Base-by-base conservation (phyloP, 1,139 yeast genomes). In the Pneumocystis carinii region DNA sequence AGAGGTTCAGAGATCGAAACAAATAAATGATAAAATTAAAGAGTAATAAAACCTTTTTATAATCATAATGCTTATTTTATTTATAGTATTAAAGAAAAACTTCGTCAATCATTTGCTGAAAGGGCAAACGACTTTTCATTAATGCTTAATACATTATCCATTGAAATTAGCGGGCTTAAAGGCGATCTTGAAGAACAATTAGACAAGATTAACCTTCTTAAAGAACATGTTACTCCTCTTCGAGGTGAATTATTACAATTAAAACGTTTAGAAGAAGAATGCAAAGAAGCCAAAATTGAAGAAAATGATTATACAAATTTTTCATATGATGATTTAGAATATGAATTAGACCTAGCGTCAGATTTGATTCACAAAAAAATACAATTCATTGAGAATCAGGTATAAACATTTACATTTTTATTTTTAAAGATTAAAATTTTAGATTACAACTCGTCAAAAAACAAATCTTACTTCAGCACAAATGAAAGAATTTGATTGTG, bases 41-140 rank as follows among this genome's bases (percentile, higher is more conserved):
- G 70, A 70, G 67, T 65, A 60, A 35, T 58, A 55, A 4, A 24
- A 5, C 38, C 15, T 62, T 62, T 63, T 62, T 61, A 35, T 19
- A 71, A 37, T 59, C 15, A 19, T 19, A 48, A 24, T 8, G 24
- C 12, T 48, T 37, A 39, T 12, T 8, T 32, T 37, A 12, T 55
- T 29, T 3, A 29, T 48, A 65, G 67, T 35, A 71, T 76, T 62
- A 75, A 76, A 61, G 73, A 77, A 48, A 80, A 79, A 65, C 76
- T 89, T 64, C 69, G 74, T 61, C 67, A 70, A 14, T 83, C 81
- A 63, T 80, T 83, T 67, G 77, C 76, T 0, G 72, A 72, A 27
- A 70, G 71, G 3, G 78, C 78, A 17, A 75, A 76, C 63, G 72
- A 74, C 39, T 68, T 76, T 62, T 72, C 78, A 3, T 66, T 68